Conservation (phyloP, 768 basidiomycete species). For the Psilocybe sp. region DNA sequence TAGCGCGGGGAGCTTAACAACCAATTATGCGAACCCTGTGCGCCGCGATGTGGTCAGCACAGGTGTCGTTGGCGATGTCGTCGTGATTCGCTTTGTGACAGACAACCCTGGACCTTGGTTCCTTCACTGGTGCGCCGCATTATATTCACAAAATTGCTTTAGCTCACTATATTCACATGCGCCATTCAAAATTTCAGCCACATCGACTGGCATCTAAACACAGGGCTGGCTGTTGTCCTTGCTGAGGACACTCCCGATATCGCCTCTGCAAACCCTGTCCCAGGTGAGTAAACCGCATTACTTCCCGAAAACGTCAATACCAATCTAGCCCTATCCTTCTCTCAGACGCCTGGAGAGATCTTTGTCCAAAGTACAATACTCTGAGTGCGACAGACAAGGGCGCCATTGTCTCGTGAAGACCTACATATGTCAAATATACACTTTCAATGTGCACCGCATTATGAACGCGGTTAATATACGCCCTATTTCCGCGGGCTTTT, state of each 20-base stretch:
- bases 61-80: slow-evolving; percentile 31
- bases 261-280: slow-evolving; percentile 5
- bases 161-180: background rate
- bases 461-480: too few species aligned
- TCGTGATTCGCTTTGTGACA: slow-evolving; percentile 48
- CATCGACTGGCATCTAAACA: slow-evolving; percentile 49
- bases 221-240: slow-evolving; percentile 40
- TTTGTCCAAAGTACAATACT: slow-evolving; percentile 34
- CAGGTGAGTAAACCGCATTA: slow-evolving; percentile 8
- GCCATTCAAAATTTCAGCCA: slow-evolving; percentile 27
- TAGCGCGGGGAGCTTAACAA: slow-evolving; percentile 32
- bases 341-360: slow-evolving; percentile 29
- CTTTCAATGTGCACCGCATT: too few species aligned
- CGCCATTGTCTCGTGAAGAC: too few species aligned
- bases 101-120: slow-evolving; percentile 53
- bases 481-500: too few species aligned
- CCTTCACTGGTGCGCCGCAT: slow-evolving; percentile 38
- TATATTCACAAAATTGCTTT: background rate
- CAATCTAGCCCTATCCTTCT: background rate
- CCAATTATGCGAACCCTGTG: slow-evolving; percentile 43
- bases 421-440: too few species aligned
- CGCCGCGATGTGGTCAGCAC: slow-evolving; percentile 31
- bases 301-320: background rate
- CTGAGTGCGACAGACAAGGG: slow-evolving; percentile 1
- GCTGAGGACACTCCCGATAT: slow-evolving; percentile 28